Percentiles rank a stretch among this genome's conserved stretches.
Evolutionary conservation across 2,329 filamentous ascomycete species (phyloP).

Genomic region (Pyricularia sp.): DNA sequence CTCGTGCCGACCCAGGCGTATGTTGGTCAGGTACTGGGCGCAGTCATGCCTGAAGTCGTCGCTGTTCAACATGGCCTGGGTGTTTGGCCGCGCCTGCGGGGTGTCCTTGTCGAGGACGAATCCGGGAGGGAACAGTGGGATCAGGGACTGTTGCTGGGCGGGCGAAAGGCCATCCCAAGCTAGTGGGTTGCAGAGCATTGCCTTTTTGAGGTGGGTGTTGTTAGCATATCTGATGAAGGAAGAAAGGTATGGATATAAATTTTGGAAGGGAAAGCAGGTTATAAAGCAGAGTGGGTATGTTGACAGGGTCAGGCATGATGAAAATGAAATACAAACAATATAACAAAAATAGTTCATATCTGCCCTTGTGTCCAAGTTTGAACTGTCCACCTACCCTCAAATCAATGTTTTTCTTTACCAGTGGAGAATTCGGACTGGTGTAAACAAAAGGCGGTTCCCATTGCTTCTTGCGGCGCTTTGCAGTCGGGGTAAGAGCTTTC

Average conservation of each 20-base stretch:
- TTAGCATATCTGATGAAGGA: background rate
- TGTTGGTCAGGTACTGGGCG: constrained; percentile 30
- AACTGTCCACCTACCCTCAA: constrained; percentile 20
- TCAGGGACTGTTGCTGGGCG: constrained; percentile 22
- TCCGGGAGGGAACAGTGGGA: constrained; percentile 26
- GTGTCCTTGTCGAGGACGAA: constrained; percentile 22
- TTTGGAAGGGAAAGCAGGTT: background rate
- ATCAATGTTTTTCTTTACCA: constrained; percentile 19
- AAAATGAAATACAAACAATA: background rate
- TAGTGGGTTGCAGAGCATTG: constrained; percentile 23
- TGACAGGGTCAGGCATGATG: background rate
- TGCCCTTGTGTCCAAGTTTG: background rate
- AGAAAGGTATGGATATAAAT: background rate
- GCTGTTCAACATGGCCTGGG: constrained; percentile 26
- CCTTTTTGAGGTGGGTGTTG: constrained; percentile 16
- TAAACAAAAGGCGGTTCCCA: constrained; percentile 22
- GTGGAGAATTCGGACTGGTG: constrained; percentile 23
- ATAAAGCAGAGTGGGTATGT: no score
- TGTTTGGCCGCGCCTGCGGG: constrained; percentile 22
- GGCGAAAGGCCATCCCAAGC: constrained; percentile 27
- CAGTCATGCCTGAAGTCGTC: constrained; percentile 33
- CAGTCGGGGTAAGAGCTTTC: constrained; percentile 13
- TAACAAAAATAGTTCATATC: background rate
- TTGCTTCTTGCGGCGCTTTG: constrained; percentile 11
- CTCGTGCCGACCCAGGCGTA: constrained; percentile 39